Percentiles rank a stretch among this genome's conserved stretches.
Conservation (phyloP, 2,329 filamentous ascomycete species). For the Lasiodiplodia hormozganensis region DNA sequence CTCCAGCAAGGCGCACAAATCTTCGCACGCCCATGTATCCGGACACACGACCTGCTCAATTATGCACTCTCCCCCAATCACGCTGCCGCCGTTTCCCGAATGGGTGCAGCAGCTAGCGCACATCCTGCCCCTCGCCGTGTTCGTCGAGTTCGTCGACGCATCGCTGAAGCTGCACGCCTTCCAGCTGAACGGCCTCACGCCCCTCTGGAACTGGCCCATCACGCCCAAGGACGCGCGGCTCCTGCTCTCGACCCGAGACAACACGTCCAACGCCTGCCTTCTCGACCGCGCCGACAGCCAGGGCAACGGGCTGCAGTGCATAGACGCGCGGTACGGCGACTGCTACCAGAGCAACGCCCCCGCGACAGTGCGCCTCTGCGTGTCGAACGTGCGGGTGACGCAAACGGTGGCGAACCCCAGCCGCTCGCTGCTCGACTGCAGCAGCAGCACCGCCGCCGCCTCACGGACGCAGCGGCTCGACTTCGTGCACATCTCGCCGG, state of each 20-base stretch:
- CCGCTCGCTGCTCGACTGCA: background rate
- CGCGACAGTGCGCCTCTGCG: slow-evolving; percentile 16
- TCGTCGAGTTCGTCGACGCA: slow-evolving; percentile 13
- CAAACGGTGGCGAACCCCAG: background rate
- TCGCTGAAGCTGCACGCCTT: slow-evolving; percentile 19
- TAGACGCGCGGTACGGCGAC: slow-evolving; percentile 16
- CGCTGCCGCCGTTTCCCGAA: slow-evolving; percentile 7
- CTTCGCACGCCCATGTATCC: background rate
- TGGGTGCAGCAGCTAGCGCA: slow-evolving; percentile 24
- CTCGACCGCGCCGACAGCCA: slow-evolving; percentile 7
- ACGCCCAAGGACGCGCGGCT: slow-evolving; percentile 15
- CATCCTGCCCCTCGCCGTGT: slow-evolving; percentile 14
- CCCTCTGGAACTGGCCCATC: slow-evolving; percentile 22
- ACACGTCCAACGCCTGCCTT: slow-evolving; percentile 1
- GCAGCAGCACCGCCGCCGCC: background rate
- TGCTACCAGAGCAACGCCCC: slow-evolving; percentile 6
- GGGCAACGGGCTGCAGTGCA: background rate
- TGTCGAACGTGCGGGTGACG: background rate
- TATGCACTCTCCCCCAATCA: background rate
- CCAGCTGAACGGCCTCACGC: slow-evolving; percentile 13
- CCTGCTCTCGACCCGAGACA: slow-evolving; percentile 7
- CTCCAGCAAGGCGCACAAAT: background rate
- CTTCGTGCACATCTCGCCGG: slow-evolving; percentile 2
- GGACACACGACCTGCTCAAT: background rate
- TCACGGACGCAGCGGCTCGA: slow-evolving; percentile 11